phyloP scores from a whole-genome alignment of 2,329 filamentous ascomycete species.

The Fusarium burgessii region DNA sequence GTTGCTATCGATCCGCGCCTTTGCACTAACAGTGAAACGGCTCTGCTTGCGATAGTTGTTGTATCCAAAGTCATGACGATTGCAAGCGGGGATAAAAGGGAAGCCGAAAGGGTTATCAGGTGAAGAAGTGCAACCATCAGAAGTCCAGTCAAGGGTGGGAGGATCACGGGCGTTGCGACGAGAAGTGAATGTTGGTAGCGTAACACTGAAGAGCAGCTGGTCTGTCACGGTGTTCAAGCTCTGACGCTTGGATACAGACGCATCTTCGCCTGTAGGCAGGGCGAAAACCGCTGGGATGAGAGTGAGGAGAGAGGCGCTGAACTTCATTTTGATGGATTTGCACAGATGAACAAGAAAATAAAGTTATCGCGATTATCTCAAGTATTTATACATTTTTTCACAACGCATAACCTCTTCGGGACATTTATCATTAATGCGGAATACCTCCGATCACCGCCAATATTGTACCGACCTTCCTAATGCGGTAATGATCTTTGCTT shows the following conservation, averaged over 20 bases:
- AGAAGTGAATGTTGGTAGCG: conserved; percentile 57
- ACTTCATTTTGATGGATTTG: conserved; percentile 49
- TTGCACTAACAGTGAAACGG: conserved; percentile 58
- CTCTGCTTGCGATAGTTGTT: conserved; percentile 63
- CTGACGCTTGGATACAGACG: conserved; percentile 36
- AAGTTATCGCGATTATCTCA: no score
- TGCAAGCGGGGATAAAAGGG: conserved; percentile 58
- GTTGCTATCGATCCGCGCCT: conserved; percentile 61
- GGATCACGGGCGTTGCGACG: conserved; percentile 57
- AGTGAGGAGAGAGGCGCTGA: conserved; percentile 39
- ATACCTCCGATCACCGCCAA: neutral
- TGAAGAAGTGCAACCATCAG: conserved; percentile 57
- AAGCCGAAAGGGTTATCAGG: conserved; percentile 60
- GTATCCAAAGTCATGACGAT: conserved; percentile 69
- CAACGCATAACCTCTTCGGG: no score
- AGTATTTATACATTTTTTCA: conserved; percentile 26
- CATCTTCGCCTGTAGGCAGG: conserved; percentile 30
- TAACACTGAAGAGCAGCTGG: conserved; percentile 58
- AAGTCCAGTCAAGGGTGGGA: conserved; percentile 54
- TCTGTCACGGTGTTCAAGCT: conserved; percentile 55
- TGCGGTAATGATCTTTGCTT: conserved; percentile 27
- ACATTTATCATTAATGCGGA: neutral
- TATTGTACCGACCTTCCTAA: conserved; percentile 25
- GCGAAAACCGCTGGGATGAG: conserved; percentile 44
- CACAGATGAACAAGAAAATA: neutral